Conservation (phyloP, 2,329 filamentous ascomycete genomes). For the Fusarium tupiense region DNA sequence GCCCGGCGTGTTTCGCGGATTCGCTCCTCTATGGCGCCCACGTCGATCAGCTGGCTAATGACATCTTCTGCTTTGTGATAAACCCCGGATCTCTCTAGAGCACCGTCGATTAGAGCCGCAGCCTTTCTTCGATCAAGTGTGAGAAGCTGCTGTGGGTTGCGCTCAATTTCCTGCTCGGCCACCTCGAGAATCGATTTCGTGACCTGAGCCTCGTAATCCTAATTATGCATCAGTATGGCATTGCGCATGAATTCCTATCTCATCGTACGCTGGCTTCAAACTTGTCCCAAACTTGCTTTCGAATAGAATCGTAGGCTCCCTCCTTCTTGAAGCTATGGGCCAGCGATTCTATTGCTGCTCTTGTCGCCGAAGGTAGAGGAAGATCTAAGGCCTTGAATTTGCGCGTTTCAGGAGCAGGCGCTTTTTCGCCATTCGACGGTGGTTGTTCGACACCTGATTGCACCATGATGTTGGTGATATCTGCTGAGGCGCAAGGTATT, state of each 20-base stretch:
- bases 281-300: slow-evolving; percentile 80
- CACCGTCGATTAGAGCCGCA: slow-evolving; percentile 79
- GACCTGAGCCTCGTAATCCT: slow-evolving; percentile 77
- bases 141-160: slow-evolving; percentile 75
- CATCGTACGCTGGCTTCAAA: slow-evolving; percentile 73
- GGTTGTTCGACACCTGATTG: slow-evolving; percentile 39
- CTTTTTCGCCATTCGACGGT: slow-evolving; percentile 29
- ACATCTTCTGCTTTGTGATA: slow-evolving; percentile 77
- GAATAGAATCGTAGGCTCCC: slow-evolving; percentile 81
- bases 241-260: slow-evolving; percentile 32
- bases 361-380: slow-evolving; percentile 76
- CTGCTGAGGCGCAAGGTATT: slow-evolving; percentile 6
- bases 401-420: slow-evolving; percentile 36
- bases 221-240: not conserved
- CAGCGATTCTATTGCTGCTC: slow-evolving; percentile 77
- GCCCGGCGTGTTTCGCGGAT: slow-evolving; percentile 74
- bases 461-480: slow-evolving; percentile 19
- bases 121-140: slow-evolving; percentile 79
- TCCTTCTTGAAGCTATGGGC: slow-evolving; percentile 89
- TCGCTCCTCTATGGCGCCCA: slow-evolving; percentile 72
- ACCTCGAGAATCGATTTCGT: slow-evolving; percentile 74
- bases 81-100: slow-evolving; percentile 78
- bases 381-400: slow-evolving; percentile 80
- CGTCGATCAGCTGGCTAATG: slow-evolving; percentile 74
- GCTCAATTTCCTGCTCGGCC: slow-evolving; percentile 78